Conservation (phyloP, 768 basidiomycete species). For the Lactarius trivialis region DNA sequence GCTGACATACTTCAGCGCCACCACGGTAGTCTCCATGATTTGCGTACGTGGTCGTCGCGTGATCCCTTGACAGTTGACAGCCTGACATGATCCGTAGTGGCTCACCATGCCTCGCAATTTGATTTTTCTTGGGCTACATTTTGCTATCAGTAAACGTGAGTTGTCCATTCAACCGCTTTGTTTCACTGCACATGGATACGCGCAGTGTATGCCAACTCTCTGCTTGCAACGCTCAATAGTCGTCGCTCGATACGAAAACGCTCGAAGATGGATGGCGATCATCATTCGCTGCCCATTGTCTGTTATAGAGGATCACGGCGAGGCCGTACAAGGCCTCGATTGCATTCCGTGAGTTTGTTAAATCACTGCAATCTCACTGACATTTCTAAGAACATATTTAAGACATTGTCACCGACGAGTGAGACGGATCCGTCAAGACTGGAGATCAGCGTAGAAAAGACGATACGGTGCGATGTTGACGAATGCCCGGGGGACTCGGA, state of each 20-base stretch:
- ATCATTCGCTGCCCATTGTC: background rate
- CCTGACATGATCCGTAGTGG: constrained; percentile 1
- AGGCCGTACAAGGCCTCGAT: background rate
- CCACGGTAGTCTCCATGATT: constrained; percentile 6
- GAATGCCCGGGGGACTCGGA: background rate
- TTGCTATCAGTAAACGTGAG: constrained; percentile 19
- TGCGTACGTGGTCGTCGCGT: background rate
- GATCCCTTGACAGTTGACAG: background rate
- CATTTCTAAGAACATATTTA: background rate
- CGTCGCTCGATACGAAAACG: constrained; percentile 10
- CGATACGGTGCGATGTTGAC: background rate
- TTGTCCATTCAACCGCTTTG: background rate
- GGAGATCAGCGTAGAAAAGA: constrained; percentile 10
- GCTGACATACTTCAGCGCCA: background rate
- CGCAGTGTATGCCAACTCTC: constrained; percentile 15
- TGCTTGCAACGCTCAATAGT: constrained; percentile 10
- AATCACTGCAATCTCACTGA: background rate
- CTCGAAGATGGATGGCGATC: background rate
- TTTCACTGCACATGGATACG: background rate
- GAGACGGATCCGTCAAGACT: background rate
- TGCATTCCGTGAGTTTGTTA: background rate
- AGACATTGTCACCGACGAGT: background rate
- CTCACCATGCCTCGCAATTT: constrained; percentile 15
- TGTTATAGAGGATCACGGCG: background rate
- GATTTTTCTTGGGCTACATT: constrained; percentile 18